Conservation (phyloP, 2,329 filamentous ascomycete species). For the Diplodia intermedia region DNA sequence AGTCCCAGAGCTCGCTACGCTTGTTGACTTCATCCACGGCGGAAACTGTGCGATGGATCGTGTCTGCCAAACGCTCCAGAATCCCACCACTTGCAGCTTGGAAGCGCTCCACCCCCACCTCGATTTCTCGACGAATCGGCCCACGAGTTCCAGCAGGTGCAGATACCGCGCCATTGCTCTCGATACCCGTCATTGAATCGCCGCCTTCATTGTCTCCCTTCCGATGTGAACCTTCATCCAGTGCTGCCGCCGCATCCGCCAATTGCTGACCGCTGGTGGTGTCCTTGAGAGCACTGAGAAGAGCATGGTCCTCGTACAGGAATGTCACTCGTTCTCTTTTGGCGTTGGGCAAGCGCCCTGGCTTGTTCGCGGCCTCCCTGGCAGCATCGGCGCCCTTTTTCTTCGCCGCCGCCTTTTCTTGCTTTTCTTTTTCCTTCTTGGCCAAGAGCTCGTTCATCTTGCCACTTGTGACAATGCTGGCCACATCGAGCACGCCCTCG, state of each 20-base stretch:
- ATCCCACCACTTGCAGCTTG: conserved; percentile 69
- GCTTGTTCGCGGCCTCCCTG: conserved; percentile 67
- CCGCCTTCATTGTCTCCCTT: conserved; percentile 46
- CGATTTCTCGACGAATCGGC: conserved; percentile 66
- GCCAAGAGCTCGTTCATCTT: conserved; percentile 83
- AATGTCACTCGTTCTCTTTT: conserved; percentile 74
- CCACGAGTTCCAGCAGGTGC: conserved; percentile 35
- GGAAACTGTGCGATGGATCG: conserved; percentile 83
- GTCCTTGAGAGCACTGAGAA: conserved; percentile 61
- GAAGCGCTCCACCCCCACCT: conserved; percentile 79
- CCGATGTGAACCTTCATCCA: conserved; percentile 56
- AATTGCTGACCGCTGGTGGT: conserved; percentile 57
- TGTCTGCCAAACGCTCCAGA: conserved; percentile 81
- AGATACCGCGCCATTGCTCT: conserved; percentile 40
- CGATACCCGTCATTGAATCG: conserved; percentile 38
- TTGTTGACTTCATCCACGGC: conserved; percentile 84
- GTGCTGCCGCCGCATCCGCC: conserved; percentile 59
- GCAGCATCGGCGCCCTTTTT: conserved; percentile 59
- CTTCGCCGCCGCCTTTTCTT: conserved; percentile 65
- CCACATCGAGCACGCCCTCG: conserved; percentile 82
- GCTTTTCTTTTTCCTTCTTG: conserved; percentile 82
- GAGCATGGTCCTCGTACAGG: conserved; percentile 72
- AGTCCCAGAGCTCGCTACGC: conserved; percentile 89
- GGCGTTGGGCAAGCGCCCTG: conserved; percentile 71
- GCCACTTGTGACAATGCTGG: conserved; percentile 81